A percentile compares a stretch with the other conserved stretches of the same genome.
phyloP scores from a whole-genome alignment of 106 monocot genomes.

The Gastrodia elata region DNA sequence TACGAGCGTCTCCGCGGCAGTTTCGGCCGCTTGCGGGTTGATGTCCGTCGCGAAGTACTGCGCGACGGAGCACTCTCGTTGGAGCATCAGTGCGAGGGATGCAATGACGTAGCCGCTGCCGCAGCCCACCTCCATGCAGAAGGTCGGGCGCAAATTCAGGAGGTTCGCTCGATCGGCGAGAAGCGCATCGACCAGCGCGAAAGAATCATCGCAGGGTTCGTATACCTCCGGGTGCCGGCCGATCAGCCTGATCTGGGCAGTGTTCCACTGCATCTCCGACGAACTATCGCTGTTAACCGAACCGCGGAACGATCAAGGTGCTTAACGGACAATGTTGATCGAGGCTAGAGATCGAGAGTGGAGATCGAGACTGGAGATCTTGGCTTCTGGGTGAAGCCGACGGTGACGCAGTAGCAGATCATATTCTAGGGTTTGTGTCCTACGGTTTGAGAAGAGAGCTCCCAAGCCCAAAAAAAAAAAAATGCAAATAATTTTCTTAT shows the following conservation, averaged over 20 bases:
- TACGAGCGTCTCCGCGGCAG: slow-evolving; percentile 51
- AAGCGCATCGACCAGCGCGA: slow-evolving; percentile 85
- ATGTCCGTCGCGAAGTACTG: slow-evolving; percentile 87
- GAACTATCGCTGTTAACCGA: too few species aligned
- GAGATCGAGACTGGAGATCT: too few species aligned
- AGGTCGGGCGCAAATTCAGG: slow-evolving; percentile 41
- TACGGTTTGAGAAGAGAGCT: too few species aligned
- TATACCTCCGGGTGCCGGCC: slow-evolving; percentile 75
- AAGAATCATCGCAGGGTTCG: slow-evolving; percentile 95
- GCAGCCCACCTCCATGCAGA: slow-evolving; percentile 81
- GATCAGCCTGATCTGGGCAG: slow-evolving; percentile 66
- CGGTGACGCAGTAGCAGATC: too few species aligned
- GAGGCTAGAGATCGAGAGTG: too few species aligned
- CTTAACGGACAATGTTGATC: too few species aligned
- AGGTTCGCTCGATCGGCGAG: slow-evolving; percentile 64
- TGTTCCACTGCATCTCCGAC: slow-evolving; percentile 24
- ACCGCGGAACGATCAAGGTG: too few species aligned
- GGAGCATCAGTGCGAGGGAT: slow-evolving; percentile 82
- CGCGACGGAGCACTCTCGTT: slow-evolving; percentile 16
- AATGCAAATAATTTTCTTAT: too few species aligned
- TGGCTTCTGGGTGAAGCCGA: too few species aligned
- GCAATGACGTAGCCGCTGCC: slow-evolving; percentile 91
- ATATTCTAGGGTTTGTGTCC: too few species aligned
- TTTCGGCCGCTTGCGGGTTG: slow-evolving; percentile 60
- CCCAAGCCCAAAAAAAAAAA: too few species aligned